phyloP scores from a whole-genome alignment of 345 rosid genomes.

The Crucihimalaya himalaica region DNA sequence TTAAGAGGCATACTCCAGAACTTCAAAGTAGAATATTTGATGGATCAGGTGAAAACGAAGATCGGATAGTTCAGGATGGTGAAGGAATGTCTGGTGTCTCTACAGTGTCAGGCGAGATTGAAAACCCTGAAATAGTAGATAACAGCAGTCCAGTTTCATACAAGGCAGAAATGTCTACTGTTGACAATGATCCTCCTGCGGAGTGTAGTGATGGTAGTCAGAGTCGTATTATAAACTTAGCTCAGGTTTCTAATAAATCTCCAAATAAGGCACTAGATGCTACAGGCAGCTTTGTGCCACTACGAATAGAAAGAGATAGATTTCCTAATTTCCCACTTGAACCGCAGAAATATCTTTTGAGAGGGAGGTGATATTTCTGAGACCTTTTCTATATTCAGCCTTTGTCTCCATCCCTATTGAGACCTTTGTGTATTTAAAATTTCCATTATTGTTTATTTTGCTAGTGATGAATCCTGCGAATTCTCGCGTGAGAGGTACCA shows the following conservation, averaged over 20 bases:
- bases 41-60: slow-evolving; percentile 39
- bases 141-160: slow-evolving; percentile 46
- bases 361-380: slow-evolving; percentile 76
- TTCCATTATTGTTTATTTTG: slow-evolving; percentile 27
- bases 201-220: slow-evolving; percentile 55
- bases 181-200: slow-evolving; percentile 44
- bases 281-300: slow-evolving; percentile 49
- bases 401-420: not conserved
- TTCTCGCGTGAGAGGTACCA: slow-evolving; percentile 59
- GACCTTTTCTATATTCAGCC: slow-evolving; percentile 1
- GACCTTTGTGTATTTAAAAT: slow-evolving; percentile 15
- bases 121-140: slow-evolving; percentile 39
- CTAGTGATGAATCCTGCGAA: slow-evolving; percentile 53
- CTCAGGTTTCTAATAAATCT: slow-evolving; percentile 49
- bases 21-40: slow-evolving; percentile 35
- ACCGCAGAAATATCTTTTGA: slow-evolving; percentile 47
- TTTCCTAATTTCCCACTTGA: slow-evolving; percentile 59
- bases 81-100: slow-evolving; percentile 44
- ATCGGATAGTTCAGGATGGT: slow-evolving; percentile 28
- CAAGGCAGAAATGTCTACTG: slow-evolving; percentile 42
- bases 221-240: slow-evolving; percentile 61
- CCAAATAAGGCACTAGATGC: slow-evolving; percentile 50
- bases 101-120: slow-evolving; percentile 44
- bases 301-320: slow-evolving; percentile 55
- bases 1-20: slow-evolving; percentile 23